phyloP scores from a whole-genome alignment of 2,329 filamentous ascomycete genomes.

The Penicillium crustosum region DNA sequence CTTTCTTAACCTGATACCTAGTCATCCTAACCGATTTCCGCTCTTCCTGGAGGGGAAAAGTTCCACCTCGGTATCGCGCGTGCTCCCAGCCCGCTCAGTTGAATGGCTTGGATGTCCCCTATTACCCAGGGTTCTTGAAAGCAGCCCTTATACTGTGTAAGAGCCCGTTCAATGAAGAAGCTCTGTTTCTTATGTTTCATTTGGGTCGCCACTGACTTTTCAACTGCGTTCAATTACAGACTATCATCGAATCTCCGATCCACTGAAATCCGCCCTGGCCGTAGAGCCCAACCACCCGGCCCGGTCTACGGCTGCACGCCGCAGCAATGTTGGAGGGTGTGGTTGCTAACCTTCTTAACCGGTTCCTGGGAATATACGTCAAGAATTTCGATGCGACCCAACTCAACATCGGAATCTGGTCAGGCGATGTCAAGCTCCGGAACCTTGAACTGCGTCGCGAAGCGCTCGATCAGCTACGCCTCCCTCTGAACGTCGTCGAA shows the following conservation, averaged over 20 bases:
- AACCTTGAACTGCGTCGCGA: slow-evolving; percentile 91
- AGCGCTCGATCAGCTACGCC: slow-evolving; percentile 92
- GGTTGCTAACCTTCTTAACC: slow-evolving; percentile 94
- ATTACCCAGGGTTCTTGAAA: slow-evolving; percentile 24
- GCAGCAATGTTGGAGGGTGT: slow-evolving; percentile 91
- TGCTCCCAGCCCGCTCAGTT: slow-evolving; percentile 21
- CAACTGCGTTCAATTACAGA: slow-evolving; percentile 12
- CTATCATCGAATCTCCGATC: slow-evolving; percentile 12
- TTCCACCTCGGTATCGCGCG: slow-evolving; percentile 33
- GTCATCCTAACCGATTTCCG: slow-evolving; percentile 8
- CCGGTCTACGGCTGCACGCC: slow-evolving; percentile 68
- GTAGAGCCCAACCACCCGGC: slow-evolving; percentile 51
- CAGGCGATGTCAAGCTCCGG: slow-evolving; percentile 91
- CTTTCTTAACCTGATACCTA: background rate
- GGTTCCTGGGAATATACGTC: slow-evolving; percentile 99
- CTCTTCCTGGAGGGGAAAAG: slow-evolving; percentile 17
- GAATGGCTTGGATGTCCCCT: slow-evolving; percentile 29
- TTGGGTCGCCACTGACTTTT: slow-evolving; percentile 10
- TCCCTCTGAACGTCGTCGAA: slow-evolving; percentile 94
- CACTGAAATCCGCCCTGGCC: slow-evolving; percentile 14
- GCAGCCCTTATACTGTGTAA: slow-evolving; percentile 14
- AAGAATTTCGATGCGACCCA: slow-evolving; percentile 98
- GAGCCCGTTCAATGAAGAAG: background rate
- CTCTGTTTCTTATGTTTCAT: background rate
- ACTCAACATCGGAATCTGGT: slow-evolving; percentile 98